A percentile compares a stretch with the other conserved stretches of the same genome.
These are phyloP conservation scores for Coemansia furcata DNA, from an alignment of 192 early-diverging fungal genomes.

Conservation along the genomic window DNA sequence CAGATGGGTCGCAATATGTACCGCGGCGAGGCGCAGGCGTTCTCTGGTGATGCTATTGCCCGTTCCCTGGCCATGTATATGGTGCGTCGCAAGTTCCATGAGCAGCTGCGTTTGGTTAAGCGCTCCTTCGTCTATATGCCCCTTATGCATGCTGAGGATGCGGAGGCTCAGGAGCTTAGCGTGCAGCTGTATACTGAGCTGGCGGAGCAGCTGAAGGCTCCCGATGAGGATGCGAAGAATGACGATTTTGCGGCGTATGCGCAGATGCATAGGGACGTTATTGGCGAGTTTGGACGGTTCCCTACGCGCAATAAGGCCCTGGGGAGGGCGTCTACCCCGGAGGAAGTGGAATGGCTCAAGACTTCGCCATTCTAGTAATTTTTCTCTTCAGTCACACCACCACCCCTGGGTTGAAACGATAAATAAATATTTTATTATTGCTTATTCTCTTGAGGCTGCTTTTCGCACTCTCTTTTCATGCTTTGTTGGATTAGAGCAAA, in stretches of 20 bases:
- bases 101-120: constrained; percentile 53
- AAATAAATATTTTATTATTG: no score
- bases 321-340: constrained; percentile 53
- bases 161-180: constrained; percentile 58
- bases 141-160: constrained; percentile 62
- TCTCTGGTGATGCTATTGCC: constrained; percentile 55
- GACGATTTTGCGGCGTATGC: constrained; percentile 48
- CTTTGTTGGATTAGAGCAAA: no score
- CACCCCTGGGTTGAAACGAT: no score
- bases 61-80: constrained; percentile 54
- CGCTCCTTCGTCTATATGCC: constrained; percentile 59
- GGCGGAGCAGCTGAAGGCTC: constrained; percentile 37
- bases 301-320: constrained; percentile 60
- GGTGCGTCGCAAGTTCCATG: constrained; percentile 50
- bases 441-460: no score
- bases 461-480: no score
- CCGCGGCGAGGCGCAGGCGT: constrained; percentile 56
- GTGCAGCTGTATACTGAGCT: constrained; percentile 53
- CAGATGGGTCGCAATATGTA: constrained; percentile 67
- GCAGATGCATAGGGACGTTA: constrained; percentile 49
- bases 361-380: constrained; percentile 20
- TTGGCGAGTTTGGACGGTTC: constrained; percentile 62
- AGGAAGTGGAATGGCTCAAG: constrained; percentile 55
- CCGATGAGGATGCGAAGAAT: constrained; percentile 31
- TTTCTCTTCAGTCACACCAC: background rate